Conservation (phyloP, 176 grass and related monocot species). For the Raddia distichophylla region DNA sequence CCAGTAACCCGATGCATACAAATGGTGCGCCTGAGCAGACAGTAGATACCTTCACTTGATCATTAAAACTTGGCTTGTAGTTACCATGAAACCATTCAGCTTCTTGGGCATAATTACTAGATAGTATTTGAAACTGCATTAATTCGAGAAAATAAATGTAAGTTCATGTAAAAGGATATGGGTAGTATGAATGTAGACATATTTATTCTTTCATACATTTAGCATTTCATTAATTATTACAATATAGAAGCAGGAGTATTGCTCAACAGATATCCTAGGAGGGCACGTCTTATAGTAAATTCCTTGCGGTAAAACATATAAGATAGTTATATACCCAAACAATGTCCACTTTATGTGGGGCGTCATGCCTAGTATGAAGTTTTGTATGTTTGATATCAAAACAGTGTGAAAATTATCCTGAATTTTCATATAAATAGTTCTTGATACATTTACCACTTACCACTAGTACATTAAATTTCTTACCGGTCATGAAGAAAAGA, state of each 20-base stretch:
- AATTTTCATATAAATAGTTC: not conserved
- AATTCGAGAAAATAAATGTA: not conserved
- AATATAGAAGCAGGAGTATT: not conserved
- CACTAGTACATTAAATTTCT: not conserved
- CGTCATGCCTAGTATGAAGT: not conserved
- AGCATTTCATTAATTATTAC: not conserved
- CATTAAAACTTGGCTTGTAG: conserved; percentile 34
- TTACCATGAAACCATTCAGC: conserved; percentile 40
- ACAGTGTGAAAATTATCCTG: not conserved
- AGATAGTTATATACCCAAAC: conserved; percentile 9
- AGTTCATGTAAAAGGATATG: not conserved
- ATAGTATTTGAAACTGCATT: conserved; percentile 34
- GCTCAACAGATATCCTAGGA: not conserved
- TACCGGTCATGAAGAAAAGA: not conserved
- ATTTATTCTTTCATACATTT: not conserved
- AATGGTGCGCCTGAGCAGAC: conserved; percentile 30
- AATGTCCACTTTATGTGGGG: conserved; percentile 4
- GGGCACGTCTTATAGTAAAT: not conserved
- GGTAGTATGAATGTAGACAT: not conserved
- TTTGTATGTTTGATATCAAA: not conserved
- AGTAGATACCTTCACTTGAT: conserved; percentile 34
- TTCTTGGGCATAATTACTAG: conserved; percentile 48
- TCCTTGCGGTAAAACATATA: not conserved
- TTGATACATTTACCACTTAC: not conserved
- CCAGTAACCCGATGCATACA: conserved; percentile 24